A percentile compares a stretch with the other conserved stretches of the same genome.
Conservation (phyloP, 2,329 filamentous ascomycete genomes). For the Colletotrichum cuscutae region DNA sequence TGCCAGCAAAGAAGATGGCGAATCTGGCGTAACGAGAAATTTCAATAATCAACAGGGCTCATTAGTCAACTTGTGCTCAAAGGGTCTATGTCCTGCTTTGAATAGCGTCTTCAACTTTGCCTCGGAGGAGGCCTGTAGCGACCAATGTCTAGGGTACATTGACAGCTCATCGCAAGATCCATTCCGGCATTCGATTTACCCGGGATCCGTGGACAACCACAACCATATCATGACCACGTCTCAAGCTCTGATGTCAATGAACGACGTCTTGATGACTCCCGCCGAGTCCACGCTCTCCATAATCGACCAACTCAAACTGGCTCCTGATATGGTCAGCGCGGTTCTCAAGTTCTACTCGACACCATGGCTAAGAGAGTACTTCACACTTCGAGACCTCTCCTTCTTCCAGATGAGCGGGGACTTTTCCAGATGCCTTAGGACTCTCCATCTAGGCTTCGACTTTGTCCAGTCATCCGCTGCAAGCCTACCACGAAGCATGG, state of each 20-base stretch:
- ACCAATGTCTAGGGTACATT: slow-evolving; percentile 2
- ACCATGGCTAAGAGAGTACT: slow-evolving; percentile 13
- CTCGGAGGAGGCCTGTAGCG: background rate
- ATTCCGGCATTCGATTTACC: slow-evolving; percentile 18
- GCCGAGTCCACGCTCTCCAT: background rate
- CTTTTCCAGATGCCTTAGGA: background rate
- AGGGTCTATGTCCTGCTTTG: background rate
- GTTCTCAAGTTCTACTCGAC: slow-evolving; percentile 21
- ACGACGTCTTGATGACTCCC: background rate
- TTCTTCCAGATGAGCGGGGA: slow-evolving; percentile 7
- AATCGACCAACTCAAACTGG: slow-evolving; percentile 3
- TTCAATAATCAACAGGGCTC: background rate
- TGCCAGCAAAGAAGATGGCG: background rate
- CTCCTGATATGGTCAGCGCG: background rate
- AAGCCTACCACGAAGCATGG: background rate
- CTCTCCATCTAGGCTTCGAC: slow-evolving; percentile 14
- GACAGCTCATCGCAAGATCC: background rate
- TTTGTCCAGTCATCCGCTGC: background rate
- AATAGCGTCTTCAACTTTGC: background rate
- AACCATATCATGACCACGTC: background rate
- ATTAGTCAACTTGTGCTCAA: background rate
- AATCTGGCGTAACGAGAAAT: background rate
- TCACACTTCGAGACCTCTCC: slow-evolving; percentile 3
- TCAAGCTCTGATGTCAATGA: background rate
- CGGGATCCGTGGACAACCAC: background rate